Evolutionary conservation across 2,329 filamentous ascomycete species (phyloP), one percentile per base, ranked within the genome.

Genomic region (Plectosphaerella plurivora): DNA sequence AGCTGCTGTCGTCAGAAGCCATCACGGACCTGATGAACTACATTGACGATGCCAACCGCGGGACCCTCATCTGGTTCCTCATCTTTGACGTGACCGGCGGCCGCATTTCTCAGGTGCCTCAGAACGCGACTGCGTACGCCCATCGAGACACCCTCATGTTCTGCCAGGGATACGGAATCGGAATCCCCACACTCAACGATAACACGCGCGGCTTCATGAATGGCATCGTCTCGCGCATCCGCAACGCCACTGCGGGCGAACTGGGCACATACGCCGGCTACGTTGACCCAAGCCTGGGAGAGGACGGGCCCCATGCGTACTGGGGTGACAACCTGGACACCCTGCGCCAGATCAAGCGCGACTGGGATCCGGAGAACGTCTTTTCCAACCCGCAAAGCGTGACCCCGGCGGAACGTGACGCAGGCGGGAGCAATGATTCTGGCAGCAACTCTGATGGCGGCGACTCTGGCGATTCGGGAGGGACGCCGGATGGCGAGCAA

Each of bases 91-190:
- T 81, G 1, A 73, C 76, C 15, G 84, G 82, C 44, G 84, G 84
- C 10, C 82, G 82, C 12, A 74, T 82, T 49, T 76, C 73, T 57
- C 82, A 87, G 53, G 68, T 79, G 1, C 67, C 82, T 0, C 63
- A 65, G 55, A 72, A 84, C 57, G 77, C 76, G 10, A 86, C 83
- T 0, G 77, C 83, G 8, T 87, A 84, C 60, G 75, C 78, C 1
- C 84, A 87, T 60, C 78, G 85, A 46, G 80, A 87, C 69, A 81
- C 81, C 56, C 59, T 86, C 41, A 78, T 86, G 66, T 85, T 83
- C 68, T 77, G 83, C 61, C 81, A 87, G 61, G 79, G 77, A 0
- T 87, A 86, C 60, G 80, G 73, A 9, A 61, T 86, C 45, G 79
- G 77, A 16, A 59, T 81, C 0, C 67, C 73, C 0, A 66, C 66